These are phyloP conservation scores for Blastocystis sp. DNA, from an alignment of 352 stramenopile species.

Conservation along the genomic window DNA sequence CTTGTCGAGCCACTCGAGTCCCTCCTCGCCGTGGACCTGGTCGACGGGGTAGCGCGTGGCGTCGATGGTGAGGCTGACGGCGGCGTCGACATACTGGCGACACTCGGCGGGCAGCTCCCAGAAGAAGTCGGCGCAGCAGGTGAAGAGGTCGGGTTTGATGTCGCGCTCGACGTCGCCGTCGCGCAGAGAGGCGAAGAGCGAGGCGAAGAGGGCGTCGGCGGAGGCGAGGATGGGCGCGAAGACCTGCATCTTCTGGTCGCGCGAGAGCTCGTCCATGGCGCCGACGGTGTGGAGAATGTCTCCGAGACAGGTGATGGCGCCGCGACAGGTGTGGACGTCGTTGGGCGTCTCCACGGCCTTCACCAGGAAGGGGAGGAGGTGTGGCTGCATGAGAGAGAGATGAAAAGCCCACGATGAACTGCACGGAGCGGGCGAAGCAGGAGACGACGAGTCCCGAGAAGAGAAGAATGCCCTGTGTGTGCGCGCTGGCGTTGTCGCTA, in stretches of 20 bases:
- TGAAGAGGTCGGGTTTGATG: slow-evolving; percentile 44
- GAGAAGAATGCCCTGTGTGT: slow-evolving; percentile 33
- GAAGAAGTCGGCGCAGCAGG: slow-evolving; percentile 15
- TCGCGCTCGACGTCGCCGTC: neutral
- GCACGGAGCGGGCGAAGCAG: neutral
- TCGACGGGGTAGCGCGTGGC: neutral
- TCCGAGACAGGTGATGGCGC: slow-evolving; percentile 32
- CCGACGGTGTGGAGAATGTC: slow-evolving; percentile 32
- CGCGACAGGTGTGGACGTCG: slow-evolving; percentile 25
- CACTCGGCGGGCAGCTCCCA: slow-evolving; percentile 16
- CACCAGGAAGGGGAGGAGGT: slow-evolving; percentile 23
- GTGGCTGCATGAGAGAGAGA: neutral
- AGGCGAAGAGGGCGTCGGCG: neutral
- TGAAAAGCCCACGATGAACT: neutral
- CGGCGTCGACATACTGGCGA: neutral
- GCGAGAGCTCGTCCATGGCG: neutral
- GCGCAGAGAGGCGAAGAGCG: neutral
- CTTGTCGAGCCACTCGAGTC: neutral
- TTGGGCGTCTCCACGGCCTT: neutral
- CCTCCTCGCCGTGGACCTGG: neutral
- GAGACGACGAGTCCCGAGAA: neutral
- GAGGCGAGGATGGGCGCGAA: neutral
- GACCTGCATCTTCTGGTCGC: neutral
- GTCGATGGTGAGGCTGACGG: neutral
- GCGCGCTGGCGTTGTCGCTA: slow-evolving; percentile 15